Base-by-base conservation (phyloP, 129 eudicot species). In the Flaveria linearis region DNA sequence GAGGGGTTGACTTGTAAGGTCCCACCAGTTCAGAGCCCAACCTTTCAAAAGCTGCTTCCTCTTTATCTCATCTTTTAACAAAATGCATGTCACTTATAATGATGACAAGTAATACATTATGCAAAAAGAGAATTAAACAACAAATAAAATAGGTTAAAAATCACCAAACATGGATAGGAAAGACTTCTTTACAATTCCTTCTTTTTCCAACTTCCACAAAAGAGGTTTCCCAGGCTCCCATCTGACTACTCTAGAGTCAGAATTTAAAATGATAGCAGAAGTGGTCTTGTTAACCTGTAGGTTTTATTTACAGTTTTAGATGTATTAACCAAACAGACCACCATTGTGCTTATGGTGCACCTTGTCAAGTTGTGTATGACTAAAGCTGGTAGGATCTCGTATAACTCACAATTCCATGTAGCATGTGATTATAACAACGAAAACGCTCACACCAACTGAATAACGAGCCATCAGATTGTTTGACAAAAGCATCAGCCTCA, bases 401-500 rank as follows among this genome's bases (percentile, higher is more conserved):
- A 18, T 36, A 77, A 84, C 99, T 86, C 76, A 94, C 99, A 50
- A 87, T 91, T 77, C 93, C 97, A 76, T 86, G 78, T 69, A 94
- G 74, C 76, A 94, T 76, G 82, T 94, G 96, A 72, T 71, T 83
- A 80, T 84, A 94, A 90, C 99, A 91, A 68, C 82, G 87, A 62
- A 76, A 89, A 65, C 96, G 93, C 82, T 94, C 99, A 62, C 88
- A 87, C 96, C 99, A 91, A 85, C 97, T 91, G 87, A 94, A 94
- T 73, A 91, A 84, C 52, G 97, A 89, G 73, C 99, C 99, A 86
- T 94, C 93, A 7, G 93, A 82, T 68, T 87, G 96, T 75, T 80
- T 81, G 20, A 69, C 76, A 83, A 91, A 94, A 61, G 96, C 99
- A 41, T 94, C 90, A 53, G 82, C 85, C 75, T 94, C 93, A 72